Conservation (phyloP, 1,284 basidiomycete species). For the Cerrena zonata region DNA sequence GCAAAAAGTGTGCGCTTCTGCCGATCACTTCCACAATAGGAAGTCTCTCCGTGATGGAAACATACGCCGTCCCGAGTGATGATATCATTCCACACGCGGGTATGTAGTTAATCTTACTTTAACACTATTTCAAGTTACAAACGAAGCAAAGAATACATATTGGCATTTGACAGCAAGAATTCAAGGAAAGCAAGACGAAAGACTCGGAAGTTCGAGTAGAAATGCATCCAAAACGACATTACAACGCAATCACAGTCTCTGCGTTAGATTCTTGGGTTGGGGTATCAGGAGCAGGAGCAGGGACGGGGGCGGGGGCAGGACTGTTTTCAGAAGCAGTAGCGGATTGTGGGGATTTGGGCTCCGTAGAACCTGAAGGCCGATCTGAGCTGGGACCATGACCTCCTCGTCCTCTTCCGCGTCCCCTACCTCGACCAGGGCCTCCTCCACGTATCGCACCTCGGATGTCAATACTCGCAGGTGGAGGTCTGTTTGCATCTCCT, state of each 20-base stretch:
- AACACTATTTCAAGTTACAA: too few species aligned
- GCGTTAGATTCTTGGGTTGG: too few species aligned
- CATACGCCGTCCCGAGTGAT: too few species aligned
- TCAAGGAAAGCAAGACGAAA: background rate
- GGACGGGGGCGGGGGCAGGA: too few species aligned
- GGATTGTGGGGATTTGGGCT: background rate
- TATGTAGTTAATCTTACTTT: too few species aligned
- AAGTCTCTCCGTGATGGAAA: too few species aligned
- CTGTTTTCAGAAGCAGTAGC: background rate
- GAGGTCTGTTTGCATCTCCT: constrained; percentile 14
- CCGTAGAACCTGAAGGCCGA: background rate
- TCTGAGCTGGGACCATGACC: background rate
- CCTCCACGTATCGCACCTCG: constrained; percentile 25
- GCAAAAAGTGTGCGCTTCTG: too few species aligned
- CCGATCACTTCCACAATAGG: too few species aligned
- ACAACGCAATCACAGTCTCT: too few species aligned
- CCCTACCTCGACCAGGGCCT: constrained; percentile 23
- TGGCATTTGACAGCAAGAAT: background rate
- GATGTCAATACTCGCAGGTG: constrained; percentile 20
- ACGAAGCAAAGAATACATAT: background rate
- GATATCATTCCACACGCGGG: too few species aligned
- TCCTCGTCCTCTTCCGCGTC: constrained; percentile 16
- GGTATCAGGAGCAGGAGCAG: too few species aligned
- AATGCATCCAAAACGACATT: too few species aligned
- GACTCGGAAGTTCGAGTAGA: background rate